Base-by-base conservation (phyloP, 2,329 filamentous ascomycete genomes). In the Colletotrichum sp. region DNA sequence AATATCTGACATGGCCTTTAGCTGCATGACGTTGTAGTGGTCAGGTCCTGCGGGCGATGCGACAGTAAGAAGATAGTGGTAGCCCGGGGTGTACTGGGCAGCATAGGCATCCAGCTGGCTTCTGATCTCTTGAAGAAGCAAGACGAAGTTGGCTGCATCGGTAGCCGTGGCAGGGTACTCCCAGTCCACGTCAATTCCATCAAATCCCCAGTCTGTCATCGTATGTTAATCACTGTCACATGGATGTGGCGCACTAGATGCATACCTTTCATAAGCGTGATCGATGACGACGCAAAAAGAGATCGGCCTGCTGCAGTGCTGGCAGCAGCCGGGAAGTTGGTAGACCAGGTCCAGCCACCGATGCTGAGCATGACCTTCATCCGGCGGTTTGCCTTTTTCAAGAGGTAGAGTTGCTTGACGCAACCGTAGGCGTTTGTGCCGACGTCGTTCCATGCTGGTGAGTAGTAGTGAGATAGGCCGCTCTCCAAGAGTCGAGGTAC, bases 341-440 rank as follows among this genome's bases (percentile, higher is more conserved):
- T 86, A 3, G 94, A 95, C 84, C 95, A 97, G 0, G 94, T 96
- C 94, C 94, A 98, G 34, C 96, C 95, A 64, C 96, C 96, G 78
- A 98, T 95, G 64, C 92, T 94, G 6, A 98, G 89, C 26, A 98
- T 87, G 2, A 94, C 89, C 82, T 98, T 98, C 70, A 98, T 84
- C 63, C 95, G 91, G 18, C 95, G 92, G 83, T 98, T 93, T 73
- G 88, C 84, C 83, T 96, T 93, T 86, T 98, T 98, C 59, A 95
- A 87, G 9, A 94, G 85, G 82, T 91, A 95, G 1, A 98, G 87
- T 80, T 98, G 94, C 85, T 97, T 97, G 69, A 95, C 84, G 81
- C 93, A 94, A 52, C 96, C 96, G 79, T 96, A 97, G 63, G 94
- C 91, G 81, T 98, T 97, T 7, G 59, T 75, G 3, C 73, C 73